Evolutionary conservation across 2,329 filamentous ascomycete genomes (phyloP).

Genomic region (Myriangium duriaei): DNA sequence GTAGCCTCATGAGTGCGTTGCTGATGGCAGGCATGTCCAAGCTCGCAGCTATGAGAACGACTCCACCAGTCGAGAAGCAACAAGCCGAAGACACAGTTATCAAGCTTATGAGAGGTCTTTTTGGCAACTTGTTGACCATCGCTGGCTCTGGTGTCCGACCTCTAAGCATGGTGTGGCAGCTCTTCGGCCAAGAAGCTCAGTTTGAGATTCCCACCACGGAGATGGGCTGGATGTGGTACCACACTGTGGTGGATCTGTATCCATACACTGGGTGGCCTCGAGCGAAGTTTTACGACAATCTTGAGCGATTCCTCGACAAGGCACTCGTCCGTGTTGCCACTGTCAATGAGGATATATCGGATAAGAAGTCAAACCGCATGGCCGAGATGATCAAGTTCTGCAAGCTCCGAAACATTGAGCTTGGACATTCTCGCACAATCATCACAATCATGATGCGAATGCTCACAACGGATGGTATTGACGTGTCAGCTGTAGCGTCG

Average conservation of each 20-base stretch:
- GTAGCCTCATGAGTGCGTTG: background rate
- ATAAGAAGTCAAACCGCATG: background rate
- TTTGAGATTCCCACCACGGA: background rate
- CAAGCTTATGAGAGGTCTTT: background rate
- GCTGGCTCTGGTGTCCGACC: background rate
- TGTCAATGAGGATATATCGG: background rate
- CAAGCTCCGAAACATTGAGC: background rate
- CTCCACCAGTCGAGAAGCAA: background rate
- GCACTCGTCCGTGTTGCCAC: background rate
- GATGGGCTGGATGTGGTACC: background rate
- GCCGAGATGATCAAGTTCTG: background rate
- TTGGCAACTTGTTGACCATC: background rate
- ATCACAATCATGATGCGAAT: background rate
- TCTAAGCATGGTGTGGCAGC: background rate
- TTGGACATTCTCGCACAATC: background rate
- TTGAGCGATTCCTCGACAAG: background rate
- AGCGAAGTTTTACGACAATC: background rate
- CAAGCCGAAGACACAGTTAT: background rate
- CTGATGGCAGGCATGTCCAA: background rate
- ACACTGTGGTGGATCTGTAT: background rate
- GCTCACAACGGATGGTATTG: background rate
- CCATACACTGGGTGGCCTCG: background rate
- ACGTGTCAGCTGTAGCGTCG: background rate
- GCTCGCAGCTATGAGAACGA: background rate
- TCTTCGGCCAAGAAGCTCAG: background rate